Percentiles rank a stretch among this genome's conserved stretches.
Evolutionary conservation across 2,329 filamentous ascomycete genomes (phyloP).

Genomic region (Gnomoniopsis smithogilvyi): DNA sequence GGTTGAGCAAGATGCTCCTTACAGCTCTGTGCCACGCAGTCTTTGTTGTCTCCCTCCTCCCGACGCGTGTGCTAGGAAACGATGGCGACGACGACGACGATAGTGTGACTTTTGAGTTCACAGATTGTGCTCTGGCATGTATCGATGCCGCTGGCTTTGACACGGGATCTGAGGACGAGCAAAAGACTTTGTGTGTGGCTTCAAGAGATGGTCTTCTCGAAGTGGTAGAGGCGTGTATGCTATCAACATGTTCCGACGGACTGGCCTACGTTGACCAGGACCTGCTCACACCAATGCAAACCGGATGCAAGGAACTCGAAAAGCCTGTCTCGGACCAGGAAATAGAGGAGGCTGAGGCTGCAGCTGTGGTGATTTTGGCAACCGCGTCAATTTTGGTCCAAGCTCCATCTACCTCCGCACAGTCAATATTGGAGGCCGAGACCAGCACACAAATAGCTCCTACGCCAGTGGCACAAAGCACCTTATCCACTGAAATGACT

Average conservation of each 20-base stretch:
- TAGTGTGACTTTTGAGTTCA: conserved; percentile 10
- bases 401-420: not conserved
- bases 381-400: not conserved
- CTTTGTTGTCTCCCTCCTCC: not conserved
- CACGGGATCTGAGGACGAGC: conserved; percentile 11
- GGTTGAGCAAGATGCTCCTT: conserved; percentile 15
- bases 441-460: not conserved
- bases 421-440: not conserved
- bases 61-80: conserved; percentile 2
- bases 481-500: no score
- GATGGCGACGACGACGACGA: not conserved
- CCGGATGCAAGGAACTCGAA: conserved; percentile 14
- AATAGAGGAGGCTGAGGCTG: conserved; percentile 5
- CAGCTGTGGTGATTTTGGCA: not conserved
- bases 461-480: not conserved
- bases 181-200: conserved; percentile 15
- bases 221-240: conserved; percentile 2
- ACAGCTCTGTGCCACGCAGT: conserved; percentile 2
- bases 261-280: not conserved
- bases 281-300: conserved; percentile 15
- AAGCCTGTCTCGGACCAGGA: conserved; percentile 11
- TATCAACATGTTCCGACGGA: conserved; percentile 5
- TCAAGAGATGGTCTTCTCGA: conserved; percentile 12
- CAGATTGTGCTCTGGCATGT: conserved; percentile 12
- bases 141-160: conserved; percentile 6